Conservation (phyloP, 2,329 filamentous ascomycete genomes). For the Colletotrichum incanum region DNA sequence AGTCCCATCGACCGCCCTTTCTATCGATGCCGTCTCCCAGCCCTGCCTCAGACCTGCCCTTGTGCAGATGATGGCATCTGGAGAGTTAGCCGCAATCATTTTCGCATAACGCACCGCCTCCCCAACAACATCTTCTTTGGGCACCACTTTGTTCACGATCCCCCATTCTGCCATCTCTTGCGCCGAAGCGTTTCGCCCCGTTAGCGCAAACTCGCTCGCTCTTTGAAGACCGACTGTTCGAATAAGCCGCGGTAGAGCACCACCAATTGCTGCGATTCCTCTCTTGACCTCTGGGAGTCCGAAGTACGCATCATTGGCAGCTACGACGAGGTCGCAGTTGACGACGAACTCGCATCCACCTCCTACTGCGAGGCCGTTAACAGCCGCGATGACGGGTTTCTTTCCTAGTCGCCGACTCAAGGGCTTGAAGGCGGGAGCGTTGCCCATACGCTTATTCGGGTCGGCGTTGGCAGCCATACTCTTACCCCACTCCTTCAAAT, state of each 20-base stretch:
- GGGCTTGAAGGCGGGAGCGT: slow-evolving; percentile 37
- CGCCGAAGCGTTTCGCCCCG: slow-evolving; percentile 45
- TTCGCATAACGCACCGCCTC: slow-evolving; percentile 44
- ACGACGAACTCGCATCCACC: slow-evolving; percentile 72
- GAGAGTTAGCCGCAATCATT: slow-evolving; percentile 46
- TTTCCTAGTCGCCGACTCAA: slow-evolving; percentile 62
- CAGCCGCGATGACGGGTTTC: slow-evolving; percentile 73
- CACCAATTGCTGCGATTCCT: slow-evolving; percentile 68
- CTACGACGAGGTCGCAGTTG: slow-evolving; percentile 69
- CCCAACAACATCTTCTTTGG: slow-evolving; percentile 39
- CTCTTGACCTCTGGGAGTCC: slow-evolving; percentile 68
- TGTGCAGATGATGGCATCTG: slow-evolving; percentile 59
- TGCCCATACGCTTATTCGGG: slow-evolving; percentile 43
- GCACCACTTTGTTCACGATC: slow-evolving; percentile 45
- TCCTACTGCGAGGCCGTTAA: slow-evolving; percentile 71
- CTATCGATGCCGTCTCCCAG: slow-evolving; percentile 59
- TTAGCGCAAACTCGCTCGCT: slow-evolving; percentile 48
- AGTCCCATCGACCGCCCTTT: slow-evolving; percentile 51
- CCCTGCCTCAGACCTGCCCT: slow-evolving; percentile 55
- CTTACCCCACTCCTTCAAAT: slow-evolving; percentile 66
- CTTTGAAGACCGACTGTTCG: slow-evolving; percentile 52
- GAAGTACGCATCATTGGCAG: slow-evolving; percentile 66
- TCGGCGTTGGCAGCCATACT: slow-evolving; percentile 45
- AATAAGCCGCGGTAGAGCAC: slow-evolving; percentile 66
- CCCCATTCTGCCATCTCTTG: slow-evolving; percentile 47